Evolutionary conservation across 2,329 filamentous ascomycete genomes (phyloP), one percentile per base, ranked within the genome.

Genomic region (Hypoxylon sp.): DNA sequence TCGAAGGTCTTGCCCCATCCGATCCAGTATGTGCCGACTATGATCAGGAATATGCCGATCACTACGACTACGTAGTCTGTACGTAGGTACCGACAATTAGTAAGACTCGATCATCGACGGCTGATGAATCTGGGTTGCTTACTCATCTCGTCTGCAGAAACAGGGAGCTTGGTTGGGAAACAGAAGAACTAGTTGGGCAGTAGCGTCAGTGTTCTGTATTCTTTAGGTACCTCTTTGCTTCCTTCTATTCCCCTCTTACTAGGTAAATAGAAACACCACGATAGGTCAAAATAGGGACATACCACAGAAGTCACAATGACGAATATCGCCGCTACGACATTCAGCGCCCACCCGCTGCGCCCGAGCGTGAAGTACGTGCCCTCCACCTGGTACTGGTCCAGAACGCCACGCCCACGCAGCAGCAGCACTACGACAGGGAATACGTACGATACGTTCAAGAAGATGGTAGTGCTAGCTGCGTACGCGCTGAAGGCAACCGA

Each of bases 401-500:
- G 65, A 5, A 79, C 50, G 3, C 67, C 62, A 47, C 81, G 76
- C 4, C 81, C 81, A 15, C 81, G 76, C 3, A 81, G 47, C 5
- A 82, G 75, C 2, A 82, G 73, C 6, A 75, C 76, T 0, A 82
- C 73, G 19, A 84, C 76, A 1, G 83, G 83, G 7, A 83, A 75
- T 6, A 78, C 81, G 32, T 84, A 85, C 0, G 82, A 84, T 0
- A 85, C 74, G 62, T 84, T 84, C 1, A 84, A 77, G 48, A 84
- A 80, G 11, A 84, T 80, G 13, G 82, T 84, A 69, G 79, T 82
- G 21, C 79, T 81, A 3, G 82, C 80, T 0, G 83, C 78, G 64
- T 84, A 83, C 6, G 83, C 82, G 56, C 80, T 82, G 53, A 85
- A 85, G 0, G 83, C 83, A 10, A 84, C 83, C 13, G 78, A 79